These are phyloP conservation scores for Durusdinium trenchii DNA, from an alignment of 73 alveolate species.

Conservation along the genomic window DNA sequence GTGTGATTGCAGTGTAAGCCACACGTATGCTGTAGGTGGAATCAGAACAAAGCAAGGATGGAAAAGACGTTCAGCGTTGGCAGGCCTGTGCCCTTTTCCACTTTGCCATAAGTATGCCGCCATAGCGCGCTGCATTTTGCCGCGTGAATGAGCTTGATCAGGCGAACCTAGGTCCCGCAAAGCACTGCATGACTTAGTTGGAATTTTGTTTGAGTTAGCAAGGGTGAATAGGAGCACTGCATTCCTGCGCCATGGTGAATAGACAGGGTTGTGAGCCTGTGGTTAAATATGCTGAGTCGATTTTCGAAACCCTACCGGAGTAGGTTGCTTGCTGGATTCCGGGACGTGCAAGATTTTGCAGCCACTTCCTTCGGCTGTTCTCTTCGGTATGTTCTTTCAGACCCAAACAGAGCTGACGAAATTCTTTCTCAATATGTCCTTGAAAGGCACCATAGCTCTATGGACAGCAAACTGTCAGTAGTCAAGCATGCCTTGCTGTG, in stretches of 20 bases:
- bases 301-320: background rate
- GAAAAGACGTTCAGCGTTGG: background rate
- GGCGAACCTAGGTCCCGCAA: background rate
- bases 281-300: background rate
- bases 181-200: background rate
- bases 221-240: background rate
- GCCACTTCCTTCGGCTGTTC: background rate
- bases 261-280: background rate
- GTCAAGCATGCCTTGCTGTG: background rate
- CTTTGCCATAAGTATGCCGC: slow-evolving; percentile 24
- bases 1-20: background rate
- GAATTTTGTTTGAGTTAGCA: background rate
- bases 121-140: background rate
- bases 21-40: background rate
- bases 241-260: background rate
- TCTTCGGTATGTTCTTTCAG: background rate
- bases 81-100: background rate
- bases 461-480: background rate
- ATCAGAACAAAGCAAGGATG: background rate
- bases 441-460: background rate
- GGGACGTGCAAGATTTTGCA: background rate
- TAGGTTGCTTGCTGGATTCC: background rate
- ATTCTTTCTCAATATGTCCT: background rate
- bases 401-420: background rate
- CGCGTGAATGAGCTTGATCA: background rate